Base-by-base conservation (phyloP, 75 land plant species). In the Larix kaempferi region DNA sequence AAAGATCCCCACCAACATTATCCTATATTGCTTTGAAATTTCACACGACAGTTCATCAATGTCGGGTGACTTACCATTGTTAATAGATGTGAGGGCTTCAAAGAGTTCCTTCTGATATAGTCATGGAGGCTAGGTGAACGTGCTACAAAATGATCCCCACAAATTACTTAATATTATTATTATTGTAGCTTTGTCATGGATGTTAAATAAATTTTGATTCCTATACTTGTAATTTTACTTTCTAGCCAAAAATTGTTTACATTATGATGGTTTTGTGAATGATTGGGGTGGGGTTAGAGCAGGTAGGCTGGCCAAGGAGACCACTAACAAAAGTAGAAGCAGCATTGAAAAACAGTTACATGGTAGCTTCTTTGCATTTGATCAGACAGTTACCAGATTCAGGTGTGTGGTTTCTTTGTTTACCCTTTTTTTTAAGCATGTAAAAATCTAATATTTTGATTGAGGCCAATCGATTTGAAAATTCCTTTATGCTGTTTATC, bases 281-380 rank as follows among this genome's bases (percentile, higher is more conserved):
- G 56, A 16, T 73, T 29, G 21, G n/a, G 57, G 27, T 74, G 75
- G 58, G 75, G 26, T 54, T 79, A 56, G 74, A 39, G 79, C 82
- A 96, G 99, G 99, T 96, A 54, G 99, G 99, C 56, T 96, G 99
- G 99, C 99, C 99, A 57, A 84, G 90, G 78, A 96, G 99, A 73
- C 95, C 99, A 62, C 78, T 84, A 73, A 77, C 91, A 80, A 96
- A 96, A 78, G 83, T 96, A 54, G 90, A 90, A 78, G 89, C 94
- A 59, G 98, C 99, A 63, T 79, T 96, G 65, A 92, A 82, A 78
- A 96, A 96, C 80, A 96, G 99, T 71, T 96, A 88, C 84, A 87
- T 96, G 91, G 99, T 96, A 41, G 98, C 99, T 3, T 83, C 91
- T 4, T 80, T 96, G 75, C 91, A 92, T 86, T 87, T 91, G 23